Evolutionary conservation across 495 filamentous ascomycete genomes (phyloP), one percentile per base, ranked within the genome.

Genomic region (Talaromyces liani): DNA sequence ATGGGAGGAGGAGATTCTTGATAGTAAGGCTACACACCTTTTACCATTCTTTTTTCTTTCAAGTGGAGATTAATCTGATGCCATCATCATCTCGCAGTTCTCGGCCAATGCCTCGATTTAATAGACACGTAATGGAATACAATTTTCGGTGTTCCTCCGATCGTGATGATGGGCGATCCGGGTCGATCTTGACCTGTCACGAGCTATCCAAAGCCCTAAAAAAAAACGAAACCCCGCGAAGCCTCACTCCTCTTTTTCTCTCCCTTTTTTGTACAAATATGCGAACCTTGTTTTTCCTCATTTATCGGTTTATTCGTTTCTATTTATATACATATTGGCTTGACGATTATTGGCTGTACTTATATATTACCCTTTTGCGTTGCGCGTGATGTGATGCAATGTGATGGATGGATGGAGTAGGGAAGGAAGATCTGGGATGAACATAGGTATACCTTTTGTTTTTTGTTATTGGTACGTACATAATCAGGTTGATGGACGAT

Each of bases 1-100:
- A 54, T 93, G 91, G 85, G 94, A 98, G 73, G 93, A 97, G 72
- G 88, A 90, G 67, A 97, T 98, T 66, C 82, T 96, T 55, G 83
- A 82, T 60, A 82, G 92, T 94, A 81, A 68, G 91, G 80, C 55
- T 61, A 65, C 45, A 36, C 62, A 51, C 62, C 62, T 65, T 68
- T 62, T 60, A 29, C 8, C 22, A 24, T 25, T 0, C 10, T 6
- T 56, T 16, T 56, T 6, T 25, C n/a, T 56, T 58, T 59, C 54
- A 4, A 6, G n/a, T 41, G 49, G 53, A 62, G 55, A 57, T 61
- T 60, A 61, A 64, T 53, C 41, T 45, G 63, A 65, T 63, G 24
- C 47, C 20, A 27, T 49, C 54, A 20, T 47, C 36, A 49, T 45
- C 33, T 20, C 12, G 22, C 27, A 91, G 88, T 88, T 62, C 71